Percentiles rank a stretch among this genome's conserved stretches.
Conservation (phyloP, 140 eudicot species). For the Flaveria floridana region DNA sequence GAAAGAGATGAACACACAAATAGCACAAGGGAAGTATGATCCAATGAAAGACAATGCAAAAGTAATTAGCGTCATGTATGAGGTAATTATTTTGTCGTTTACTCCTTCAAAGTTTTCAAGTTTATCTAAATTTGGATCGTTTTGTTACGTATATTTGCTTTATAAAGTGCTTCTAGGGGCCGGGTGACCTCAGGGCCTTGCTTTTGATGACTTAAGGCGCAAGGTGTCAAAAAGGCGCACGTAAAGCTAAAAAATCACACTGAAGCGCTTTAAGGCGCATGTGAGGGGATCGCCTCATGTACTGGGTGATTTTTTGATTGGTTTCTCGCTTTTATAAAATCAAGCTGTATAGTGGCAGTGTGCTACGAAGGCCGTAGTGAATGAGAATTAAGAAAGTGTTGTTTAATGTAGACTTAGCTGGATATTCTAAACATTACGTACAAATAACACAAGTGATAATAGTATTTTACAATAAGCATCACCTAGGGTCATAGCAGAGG, state of each 20-base stretch:
- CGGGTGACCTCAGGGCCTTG: too few species aligned
- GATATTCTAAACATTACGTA: background rate
- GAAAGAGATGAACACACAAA: slow-evolving; percentile 52
- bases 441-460: background rate
- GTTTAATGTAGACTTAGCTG: slow-evolving; percentile 8
- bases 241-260: too few species aligned
- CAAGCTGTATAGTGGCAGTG: background rate
- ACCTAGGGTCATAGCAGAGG: background rate
- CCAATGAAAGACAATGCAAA: slow-evolving; percentile 46
- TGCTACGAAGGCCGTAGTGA: background rate
- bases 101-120: background rate
- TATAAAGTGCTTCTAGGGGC: too few species aligned
- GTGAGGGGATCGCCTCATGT: too few species aligned
- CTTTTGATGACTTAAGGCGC: too few species aligned
- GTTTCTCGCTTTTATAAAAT: too few species aligned
- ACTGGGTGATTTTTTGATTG: too few species aligned
- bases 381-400: background rate
- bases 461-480: background rate
- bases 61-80: slow-evolving; percentile 78
- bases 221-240: too few species aligned
- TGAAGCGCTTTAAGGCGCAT: too few species aligned
- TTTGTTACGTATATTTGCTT: background rate
- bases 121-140: background rate
- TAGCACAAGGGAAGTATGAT: slow-evolving; percentile 50
- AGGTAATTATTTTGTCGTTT: slow-evolving; percentile 43